These are phyloP conservation scores for Phaeosphaeriaceae sp. DNA, from an alignment of 2,329 filamentous ascomycete species.

Conservation along the genomic window DNA sequence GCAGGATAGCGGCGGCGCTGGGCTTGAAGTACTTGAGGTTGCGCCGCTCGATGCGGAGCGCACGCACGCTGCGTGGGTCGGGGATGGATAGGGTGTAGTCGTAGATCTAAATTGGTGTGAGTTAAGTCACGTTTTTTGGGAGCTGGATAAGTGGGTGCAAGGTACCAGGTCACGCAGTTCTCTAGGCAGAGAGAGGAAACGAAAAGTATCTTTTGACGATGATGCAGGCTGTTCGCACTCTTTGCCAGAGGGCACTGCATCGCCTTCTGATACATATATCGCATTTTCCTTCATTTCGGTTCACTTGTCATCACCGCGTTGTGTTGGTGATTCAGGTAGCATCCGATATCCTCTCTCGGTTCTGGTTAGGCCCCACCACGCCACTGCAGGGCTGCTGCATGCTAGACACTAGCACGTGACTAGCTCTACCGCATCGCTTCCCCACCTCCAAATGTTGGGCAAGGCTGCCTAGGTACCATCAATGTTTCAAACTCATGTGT, in stretches of 20 bases:
- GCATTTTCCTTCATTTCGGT: neutral
- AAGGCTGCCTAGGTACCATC: neutral
- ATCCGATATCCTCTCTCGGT: neutral
- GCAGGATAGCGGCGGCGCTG: constrained; percentile 37
- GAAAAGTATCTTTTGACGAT: constrained; percentile 19
- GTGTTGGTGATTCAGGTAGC: neutral
- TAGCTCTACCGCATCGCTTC: neutral
- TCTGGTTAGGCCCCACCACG: neutral
- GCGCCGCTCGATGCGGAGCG: constrained; percentile 44
- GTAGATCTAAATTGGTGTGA: constrained; percentile 35
- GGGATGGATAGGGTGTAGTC: constrained; percentile 32
- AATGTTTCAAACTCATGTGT: neutral
- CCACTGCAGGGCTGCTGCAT: neutral
- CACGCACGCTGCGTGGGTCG: constrained; percentile 33
- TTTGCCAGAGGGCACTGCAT: neutral
- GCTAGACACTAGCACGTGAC: constrained; percentile 2
- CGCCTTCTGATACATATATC: neutral
- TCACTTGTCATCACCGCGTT: neutral
- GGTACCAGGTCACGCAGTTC: constrained; percentile 47
- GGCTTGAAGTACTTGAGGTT: constrained; percentile 42
- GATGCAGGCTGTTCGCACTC: constrained; percentile 6
- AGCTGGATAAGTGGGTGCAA: neutral
- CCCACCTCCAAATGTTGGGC: neutral
- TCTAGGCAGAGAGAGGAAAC: constrained; percentile 43
- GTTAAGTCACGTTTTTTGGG: neutral